These are phyloP conservation scores for Syzygium malaccense DNA, from an alignment of 441 rosid genomes.

Conservation along the genomic window DNA sequence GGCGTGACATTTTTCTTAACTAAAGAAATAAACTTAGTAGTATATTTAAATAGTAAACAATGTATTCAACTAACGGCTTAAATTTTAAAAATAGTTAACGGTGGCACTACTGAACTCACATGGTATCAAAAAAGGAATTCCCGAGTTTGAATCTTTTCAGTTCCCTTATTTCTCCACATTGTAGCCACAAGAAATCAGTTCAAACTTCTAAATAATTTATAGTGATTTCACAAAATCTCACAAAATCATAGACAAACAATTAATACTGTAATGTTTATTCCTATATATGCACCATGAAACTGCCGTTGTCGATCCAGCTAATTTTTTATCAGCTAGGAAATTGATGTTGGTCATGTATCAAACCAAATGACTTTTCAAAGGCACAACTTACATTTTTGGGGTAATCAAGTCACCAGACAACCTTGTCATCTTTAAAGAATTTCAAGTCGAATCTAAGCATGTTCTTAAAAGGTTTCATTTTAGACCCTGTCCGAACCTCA, in stretches of 20 bases:
- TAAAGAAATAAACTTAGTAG: too few relatives aligned
- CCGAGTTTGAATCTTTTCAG: accelerated
- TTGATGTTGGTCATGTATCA: neutral
- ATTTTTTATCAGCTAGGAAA: neutral
- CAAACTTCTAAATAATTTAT: neutral
- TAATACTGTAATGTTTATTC: neutral
- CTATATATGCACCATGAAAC: neutral
- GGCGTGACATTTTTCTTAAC: too few relatives aligned
- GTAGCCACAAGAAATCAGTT: neutral
- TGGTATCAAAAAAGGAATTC: accelerated
- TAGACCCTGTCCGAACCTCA: too few relatives aligned
- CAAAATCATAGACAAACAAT: neutral
- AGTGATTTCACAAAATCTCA: neutral
- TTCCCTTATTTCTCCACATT: neutral
- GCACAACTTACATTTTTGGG: too few relatives aligned
- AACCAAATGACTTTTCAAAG: too few relatives aligned
- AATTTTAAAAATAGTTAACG: accelerated
- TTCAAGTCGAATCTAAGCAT: too few relatives aligned
- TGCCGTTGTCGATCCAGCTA: neutral
- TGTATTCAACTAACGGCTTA: neutral
- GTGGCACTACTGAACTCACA: neutral
- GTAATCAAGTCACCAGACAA: too few relatives aligned
- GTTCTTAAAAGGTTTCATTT: too few relatives aligned
- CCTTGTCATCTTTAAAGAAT: too few relatives aligned
- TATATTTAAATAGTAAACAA: neutral